Base-by-base conservation (phyloP, 2,329 filamentous ascomycete species). In the Claviceps spartinae region DNA sequence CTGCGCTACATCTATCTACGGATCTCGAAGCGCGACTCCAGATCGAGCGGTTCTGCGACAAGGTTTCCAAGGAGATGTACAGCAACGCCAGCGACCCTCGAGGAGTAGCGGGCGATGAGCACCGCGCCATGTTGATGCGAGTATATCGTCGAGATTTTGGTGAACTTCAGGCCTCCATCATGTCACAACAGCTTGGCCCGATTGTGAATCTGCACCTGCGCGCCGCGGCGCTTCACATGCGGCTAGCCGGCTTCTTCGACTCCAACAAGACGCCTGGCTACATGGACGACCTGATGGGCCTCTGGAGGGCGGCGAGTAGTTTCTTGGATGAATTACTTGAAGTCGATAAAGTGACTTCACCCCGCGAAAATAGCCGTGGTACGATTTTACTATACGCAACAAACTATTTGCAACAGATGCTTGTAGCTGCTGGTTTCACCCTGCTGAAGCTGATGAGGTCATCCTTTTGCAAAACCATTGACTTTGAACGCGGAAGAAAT, bases 331-430 rank as follows among this genome's bases (percentile, higher is more conserved):
- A 81, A 53, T 71, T 86, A 9, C 66, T 81, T 51, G 74, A 76
- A 57, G 73, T 77, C 38, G 69, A 75, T 48, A 75, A 76, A 55
- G 67, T 68, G 13, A 69, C 69, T 3, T 73, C 72, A 11, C 68
- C 71, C 2, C 68, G 69, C 41, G 72, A 75, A 36, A 66, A 68
- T 47, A 69, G 66, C 38, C 68, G 68, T 50, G 74, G 78, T 7
- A 74, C 75, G 48, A 75, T 84, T 48, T 70, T 88, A 30, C 76
- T 77, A 48, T 83, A 85, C 60, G 78, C 81, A 26, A 83, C 79
- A 57, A 88, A 85, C 63, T 90, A 90, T 65, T 79, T 91, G 50
- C 82, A 88, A 63, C 86, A 91, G 66, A 90, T 91, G 83, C 79
- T 89, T 52, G 80, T 90, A n/a, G 86, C 86, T 2, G 85, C 83